Percentiles rank a stretch among this genome's conserved stretches.
phyloP scores from a whole-genome alignment of 1,139 yeast species.

The Saccharomyces uvarum region DNA sequence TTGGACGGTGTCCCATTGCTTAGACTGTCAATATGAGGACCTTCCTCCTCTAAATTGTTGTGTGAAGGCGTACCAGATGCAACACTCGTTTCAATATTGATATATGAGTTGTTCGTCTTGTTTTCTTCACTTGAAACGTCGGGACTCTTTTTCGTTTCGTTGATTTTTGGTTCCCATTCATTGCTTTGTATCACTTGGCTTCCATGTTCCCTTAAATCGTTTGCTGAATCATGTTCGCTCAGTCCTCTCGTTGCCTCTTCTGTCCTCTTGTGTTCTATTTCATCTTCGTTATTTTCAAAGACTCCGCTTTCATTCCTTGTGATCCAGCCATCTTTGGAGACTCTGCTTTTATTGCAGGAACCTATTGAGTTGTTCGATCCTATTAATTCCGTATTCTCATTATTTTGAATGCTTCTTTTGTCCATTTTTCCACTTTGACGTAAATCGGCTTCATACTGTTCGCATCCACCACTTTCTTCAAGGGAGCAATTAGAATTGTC shows the following conservation, averaged over 20 bases:
- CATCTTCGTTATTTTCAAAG: not conserved
- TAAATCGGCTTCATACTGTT: not conserved
- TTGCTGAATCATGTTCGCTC: not conserved
- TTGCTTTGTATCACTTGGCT: not conserved
- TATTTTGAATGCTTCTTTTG: not conserved
- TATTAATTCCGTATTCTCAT: not conserved
- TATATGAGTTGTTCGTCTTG: not conserved
- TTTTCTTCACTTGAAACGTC: not conserved
- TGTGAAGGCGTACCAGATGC: not conserved
- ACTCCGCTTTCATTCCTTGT: not conserved
- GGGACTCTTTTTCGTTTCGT: not conserved
- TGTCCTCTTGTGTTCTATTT: not conserved
- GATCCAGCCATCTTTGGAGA: not conserved
- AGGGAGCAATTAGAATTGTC: not conserved
- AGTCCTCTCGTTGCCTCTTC: not conserved
- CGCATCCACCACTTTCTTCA: not conserved
- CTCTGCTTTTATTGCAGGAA: not conserved
- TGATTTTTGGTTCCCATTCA: not conserved
- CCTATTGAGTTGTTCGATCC: not conserved
- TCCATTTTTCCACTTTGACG: not conserved
- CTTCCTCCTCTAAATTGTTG: not conserved
- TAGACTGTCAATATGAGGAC: constrained; percentile 14
- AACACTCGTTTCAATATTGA: not conserved
- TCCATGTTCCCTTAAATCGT: not conserved
- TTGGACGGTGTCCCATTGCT: constrained; percentile 12